These are phyloP conservation scores for Candida andamanensis DNA, from an alignment of 805 yeast species.

Conservation along the genomic window DNA sequence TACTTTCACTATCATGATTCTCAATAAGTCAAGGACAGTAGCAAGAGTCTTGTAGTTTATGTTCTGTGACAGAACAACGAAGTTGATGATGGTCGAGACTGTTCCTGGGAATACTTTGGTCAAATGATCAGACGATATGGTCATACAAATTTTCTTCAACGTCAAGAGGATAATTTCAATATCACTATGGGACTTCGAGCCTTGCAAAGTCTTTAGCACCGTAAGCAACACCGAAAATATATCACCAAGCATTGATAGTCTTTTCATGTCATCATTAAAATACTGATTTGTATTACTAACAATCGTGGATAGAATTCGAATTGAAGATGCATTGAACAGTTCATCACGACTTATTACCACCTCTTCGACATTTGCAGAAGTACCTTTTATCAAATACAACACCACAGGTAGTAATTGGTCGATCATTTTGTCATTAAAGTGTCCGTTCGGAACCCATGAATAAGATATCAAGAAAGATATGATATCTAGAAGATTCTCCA, in stretches of 20 bases:
- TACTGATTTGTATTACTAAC: conserved; percentile 2
- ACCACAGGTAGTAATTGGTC: conserved; percentile 35
- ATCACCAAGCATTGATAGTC: conserved; percentile 26
- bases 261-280: conserved; percentile 11
- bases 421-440: conserved; percentile 17
- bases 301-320: conserved; percentile 1
- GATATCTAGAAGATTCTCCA: conserved; percentile 21
- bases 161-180: conserved; percentile 11
- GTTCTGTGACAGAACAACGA: conserved; percentile 15
- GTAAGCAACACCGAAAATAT: conserved; percentile 21
- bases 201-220: conserved; percentile 6
- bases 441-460: conserved; percentile 24
- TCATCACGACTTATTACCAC: background rate
- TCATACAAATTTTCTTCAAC: conserved; percentile 14
- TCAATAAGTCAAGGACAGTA: conserved; percentile 17
- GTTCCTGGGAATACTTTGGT: conserved; percentile 39
- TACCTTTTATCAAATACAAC: conserved; percentile 8
- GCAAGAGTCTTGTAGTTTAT: conserved; percentile 20
- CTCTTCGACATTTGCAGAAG: background rate
- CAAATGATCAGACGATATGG: conserved; percentile 24
- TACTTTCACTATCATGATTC: conserved; percentile 19
- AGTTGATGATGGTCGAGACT: conserved; percentile 27
- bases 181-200: conserved; percentile 12
- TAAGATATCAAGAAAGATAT: conserved; percentile 23
- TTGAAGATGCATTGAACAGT: conserved; percentile 1